phyloP scores from a whole-genome alignment of 2,329 filamentous ascomycete genomes.

The Sporothrix schenckii region DNA sequence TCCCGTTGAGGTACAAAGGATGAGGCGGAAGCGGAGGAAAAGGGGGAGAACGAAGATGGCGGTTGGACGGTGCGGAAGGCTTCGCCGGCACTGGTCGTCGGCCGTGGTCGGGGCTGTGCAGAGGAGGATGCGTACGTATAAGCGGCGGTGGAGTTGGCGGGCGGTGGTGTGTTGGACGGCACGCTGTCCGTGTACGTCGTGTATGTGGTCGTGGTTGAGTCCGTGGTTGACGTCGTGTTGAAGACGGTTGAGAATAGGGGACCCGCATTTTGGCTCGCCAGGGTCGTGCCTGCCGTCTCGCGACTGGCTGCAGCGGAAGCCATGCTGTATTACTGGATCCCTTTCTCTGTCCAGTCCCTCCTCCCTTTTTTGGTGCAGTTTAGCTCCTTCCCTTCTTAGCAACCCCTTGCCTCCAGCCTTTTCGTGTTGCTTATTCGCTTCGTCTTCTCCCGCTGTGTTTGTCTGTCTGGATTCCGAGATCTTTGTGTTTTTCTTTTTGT shows the following conservation, averaged over 20 bases:
- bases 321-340: constrained; percentile 7
- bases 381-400: constrained; percentile 23
- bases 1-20: background rate
- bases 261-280: constrained; percentile 38
- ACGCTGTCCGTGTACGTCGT: background rate
- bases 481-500: background rate
- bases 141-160: background rate
- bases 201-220: constrained; percentile 30
- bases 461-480: background rate
- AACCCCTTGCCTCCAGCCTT: background rate
- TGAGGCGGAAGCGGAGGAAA: constrained; percentile 16
- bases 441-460: background rate
- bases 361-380: background rate
- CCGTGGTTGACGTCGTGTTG: constrained; percentile 35
- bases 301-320: constrained; percentile 7
- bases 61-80: background rate
- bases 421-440: constrained; percentile 6
- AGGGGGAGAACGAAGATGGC: background rate
- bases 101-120: constrained; percentile 39
- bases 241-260: constrained; percentile 40
- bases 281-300: constrained; percentile 31
- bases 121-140: background rate
- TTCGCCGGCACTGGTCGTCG: constrained; percentile 46
- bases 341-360: background rate
- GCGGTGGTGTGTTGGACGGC: constrained; percentile 34